These are phyloP conservation scores for Trichoderma lentiforme DNA, from an alignment of 2,329 filamentous ascomycete species.

Conservation along the genomic window DNA sequence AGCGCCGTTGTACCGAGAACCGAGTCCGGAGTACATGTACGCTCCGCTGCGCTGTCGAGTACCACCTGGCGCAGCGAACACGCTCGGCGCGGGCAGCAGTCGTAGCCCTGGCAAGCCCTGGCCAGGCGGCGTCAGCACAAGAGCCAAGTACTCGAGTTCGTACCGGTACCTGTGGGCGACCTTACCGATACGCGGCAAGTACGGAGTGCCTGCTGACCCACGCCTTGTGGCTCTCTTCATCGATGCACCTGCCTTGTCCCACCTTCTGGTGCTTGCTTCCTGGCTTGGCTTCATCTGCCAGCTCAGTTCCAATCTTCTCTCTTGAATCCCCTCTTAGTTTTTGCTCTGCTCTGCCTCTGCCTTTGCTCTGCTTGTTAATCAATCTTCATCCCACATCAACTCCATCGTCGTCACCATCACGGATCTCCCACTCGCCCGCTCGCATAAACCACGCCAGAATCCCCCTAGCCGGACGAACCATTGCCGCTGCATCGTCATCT, in stretches of 20 bases:
- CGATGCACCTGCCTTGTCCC: constrained; percentile 11
- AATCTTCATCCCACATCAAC: not conserved
- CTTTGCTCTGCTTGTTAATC: not conserved
- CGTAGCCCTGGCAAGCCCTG: not conserved
- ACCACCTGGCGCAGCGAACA: not conserved
- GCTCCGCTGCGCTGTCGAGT: not conserved
- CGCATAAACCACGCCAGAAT: not conserved
- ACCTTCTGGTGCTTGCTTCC: not conserved
- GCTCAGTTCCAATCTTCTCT: not conserved
- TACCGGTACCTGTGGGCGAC: constrained; percentile 3
- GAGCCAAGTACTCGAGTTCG: not conserved
- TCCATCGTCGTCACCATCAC: not conserved
- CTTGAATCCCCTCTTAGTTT: not conserved
- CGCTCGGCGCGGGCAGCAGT: not conserved
- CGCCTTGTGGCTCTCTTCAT: not conserved
- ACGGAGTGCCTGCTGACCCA: constrained; percentile 14
- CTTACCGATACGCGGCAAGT: constrained; percentile 9
- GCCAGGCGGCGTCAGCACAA: not conserved
- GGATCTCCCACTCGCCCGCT: not conserved
- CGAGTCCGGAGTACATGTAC: not conserved
- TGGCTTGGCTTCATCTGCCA: not conserved
- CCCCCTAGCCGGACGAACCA: not conserved
- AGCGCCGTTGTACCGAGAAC: not conserved
- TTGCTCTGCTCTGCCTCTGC: not conserved
- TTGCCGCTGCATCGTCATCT: not conserved